phyloP scores from a whole-genome alignment of 345 rosid genomes.

The Brassica cretica region DNA sequence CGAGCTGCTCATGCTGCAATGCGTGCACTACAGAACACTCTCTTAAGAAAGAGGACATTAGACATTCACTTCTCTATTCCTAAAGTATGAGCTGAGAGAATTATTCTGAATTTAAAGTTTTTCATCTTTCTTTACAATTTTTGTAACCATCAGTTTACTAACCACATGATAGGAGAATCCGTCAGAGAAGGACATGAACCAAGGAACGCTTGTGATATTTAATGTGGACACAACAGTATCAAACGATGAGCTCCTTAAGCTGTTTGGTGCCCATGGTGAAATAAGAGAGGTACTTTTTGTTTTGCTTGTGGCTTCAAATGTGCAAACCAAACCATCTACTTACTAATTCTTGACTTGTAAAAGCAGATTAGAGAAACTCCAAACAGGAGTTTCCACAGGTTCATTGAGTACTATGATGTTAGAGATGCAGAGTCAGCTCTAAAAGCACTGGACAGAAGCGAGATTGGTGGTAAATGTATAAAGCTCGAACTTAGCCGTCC shows the following conservation, averaged over 20 bases:
- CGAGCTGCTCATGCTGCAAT: conserved; percentile 91
- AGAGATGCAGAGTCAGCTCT: conserved; percentile 93
- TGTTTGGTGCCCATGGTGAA: conserved; percentile 86
- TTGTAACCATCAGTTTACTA: conserved; percentile 17
- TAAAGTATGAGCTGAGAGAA: conserved; percentile 55
- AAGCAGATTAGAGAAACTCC: conserved; percentile 96
- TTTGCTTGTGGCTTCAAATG: background rate
- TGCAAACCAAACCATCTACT: background rate
- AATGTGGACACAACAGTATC: conserved; percentile 89
- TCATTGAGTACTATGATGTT: conserved; percentile 91
- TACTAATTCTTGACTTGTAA: conserved; percentile 12
- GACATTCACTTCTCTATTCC: conserved; percentile 98
- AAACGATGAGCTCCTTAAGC: conserved; percentile 77
- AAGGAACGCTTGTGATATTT: conserved; percentile 91
- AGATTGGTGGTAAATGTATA: conserved; percentile 95
- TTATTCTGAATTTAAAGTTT: background rate
- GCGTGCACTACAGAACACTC: conserved; percentile 87
- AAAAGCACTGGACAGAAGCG: conserved; percentile 80
- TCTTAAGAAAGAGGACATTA: conserved; percentile 82
- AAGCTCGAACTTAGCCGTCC: conserved; percentile 99
- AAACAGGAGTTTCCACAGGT: conserved; percentile 84
- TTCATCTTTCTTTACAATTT: background rate
- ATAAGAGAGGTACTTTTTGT: conserved; percentile 71
- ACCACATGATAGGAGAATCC: conserved; percentile 73
- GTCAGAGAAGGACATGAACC: conserved; percentile 90